Conservation (phyloP, 2,329 filamentous ascomycete species). For the Teratosphaeria zuluensis region DNA sequence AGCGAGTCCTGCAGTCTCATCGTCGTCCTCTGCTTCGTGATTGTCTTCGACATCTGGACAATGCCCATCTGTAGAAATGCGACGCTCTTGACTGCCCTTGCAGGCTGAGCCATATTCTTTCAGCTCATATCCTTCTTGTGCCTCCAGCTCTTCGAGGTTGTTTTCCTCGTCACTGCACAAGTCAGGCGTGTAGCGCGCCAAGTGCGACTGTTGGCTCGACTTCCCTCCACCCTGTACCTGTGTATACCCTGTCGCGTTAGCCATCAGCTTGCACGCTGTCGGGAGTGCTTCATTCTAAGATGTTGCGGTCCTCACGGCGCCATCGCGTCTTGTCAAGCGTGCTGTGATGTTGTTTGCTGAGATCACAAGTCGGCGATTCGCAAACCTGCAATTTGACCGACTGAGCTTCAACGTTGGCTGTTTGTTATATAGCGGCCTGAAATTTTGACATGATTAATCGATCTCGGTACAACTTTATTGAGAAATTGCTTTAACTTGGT, state of each 20-base stretch:
- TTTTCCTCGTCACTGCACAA: slow-evolving; percentile 13
- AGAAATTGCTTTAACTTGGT: no score
- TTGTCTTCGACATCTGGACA: slow-evolving; percentile 16
- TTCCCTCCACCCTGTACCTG: slow-evolving; percentile 4
- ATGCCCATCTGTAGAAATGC: neutral
- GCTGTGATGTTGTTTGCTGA: no score
- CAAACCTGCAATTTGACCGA: no score
- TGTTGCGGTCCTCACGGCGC: no score
- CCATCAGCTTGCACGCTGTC: neutral
- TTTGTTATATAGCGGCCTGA: no score
- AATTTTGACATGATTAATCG: no score
- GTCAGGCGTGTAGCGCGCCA: slow-evolving; percentile 13
- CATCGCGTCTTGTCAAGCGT: no score
- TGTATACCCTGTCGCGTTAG: slow-evolving; percentile 2
- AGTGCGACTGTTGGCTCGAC: slow-evolving; percentile 5
- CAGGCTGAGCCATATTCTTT: slow-evolving; percentile 8
- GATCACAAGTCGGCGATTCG: no score
- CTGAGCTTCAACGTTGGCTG: no score
- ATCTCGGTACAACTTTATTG: no score
- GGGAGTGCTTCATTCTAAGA: neutral
- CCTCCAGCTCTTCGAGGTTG: slow-evolving; percentile 9
- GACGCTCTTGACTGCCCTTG: neutral
- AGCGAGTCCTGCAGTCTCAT: slow-evolving; percentile 14
- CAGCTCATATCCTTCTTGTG: slow-evolving; percentile 17
- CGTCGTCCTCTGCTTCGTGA: slow-evolving; percentile 15